Conservation (phyloP, 164 flowering plant genomes). For the Aristolochia californica region DNA sequence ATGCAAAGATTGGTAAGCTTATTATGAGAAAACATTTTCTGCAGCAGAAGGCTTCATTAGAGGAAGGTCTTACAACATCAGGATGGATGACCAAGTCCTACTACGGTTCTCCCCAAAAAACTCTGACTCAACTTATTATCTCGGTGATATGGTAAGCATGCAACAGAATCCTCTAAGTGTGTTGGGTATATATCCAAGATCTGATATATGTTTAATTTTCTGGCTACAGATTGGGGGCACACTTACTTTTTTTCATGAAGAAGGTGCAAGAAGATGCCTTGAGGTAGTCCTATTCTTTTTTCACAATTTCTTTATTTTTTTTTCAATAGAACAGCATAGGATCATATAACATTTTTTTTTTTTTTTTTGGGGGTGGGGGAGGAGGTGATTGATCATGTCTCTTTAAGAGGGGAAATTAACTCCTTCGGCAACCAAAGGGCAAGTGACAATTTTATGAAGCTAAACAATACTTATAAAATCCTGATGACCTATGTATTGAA, state of each 20-base stretch:
- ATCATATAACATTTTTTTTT: too few relatives aligned
- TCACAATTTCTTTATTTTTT: constrained; percentile 1
- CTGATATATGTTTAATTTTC: constrained; percentile 9
- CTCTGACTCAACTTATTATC: constrained; percentile 84
- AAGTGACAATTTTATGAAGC: too few relatives aligned
- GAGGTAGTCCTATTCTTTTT: constrained; percentile 43
- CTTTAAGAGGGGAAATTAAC: too few relatives aligned
- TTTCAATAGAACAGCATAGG: too few relatives aligned
- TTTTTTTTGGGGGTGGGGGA: too few relatives aligned
- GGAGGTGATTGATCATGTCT: too few relatives aligned
- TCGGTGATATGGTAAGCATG: constrained; percentile 67
- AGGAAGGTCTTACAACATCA: constrained; percentile 92
- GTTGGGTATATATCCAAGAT: constrained; percentile 1
- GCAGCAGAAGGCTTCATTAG: constrained; percentile 96
- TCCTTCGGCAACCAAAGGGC: too few relatives aligned
- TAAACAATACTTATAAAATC: too few relatives aligned
- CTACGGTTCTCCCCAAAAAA: constrained; percentile 92
- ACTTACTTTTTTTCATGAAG: constrained; percentile 88
- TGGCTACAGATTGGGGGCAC: constrained; percentile 88
- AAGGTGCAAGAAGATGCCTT: constrained; percentile 83
- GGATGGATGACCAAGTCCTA: constrained; percentile 89
- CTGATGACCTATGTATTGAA: too few relatives aligned
- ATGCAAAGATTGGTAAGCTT: constrained; percentile 20
- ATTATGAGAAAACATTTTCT: constrained; percentile 40
- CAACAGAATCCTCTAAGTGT: background rate